phyloP scores from a whole-genome alignment of 805 yeast species.

The Brettanomyces anomalus region DNA sequence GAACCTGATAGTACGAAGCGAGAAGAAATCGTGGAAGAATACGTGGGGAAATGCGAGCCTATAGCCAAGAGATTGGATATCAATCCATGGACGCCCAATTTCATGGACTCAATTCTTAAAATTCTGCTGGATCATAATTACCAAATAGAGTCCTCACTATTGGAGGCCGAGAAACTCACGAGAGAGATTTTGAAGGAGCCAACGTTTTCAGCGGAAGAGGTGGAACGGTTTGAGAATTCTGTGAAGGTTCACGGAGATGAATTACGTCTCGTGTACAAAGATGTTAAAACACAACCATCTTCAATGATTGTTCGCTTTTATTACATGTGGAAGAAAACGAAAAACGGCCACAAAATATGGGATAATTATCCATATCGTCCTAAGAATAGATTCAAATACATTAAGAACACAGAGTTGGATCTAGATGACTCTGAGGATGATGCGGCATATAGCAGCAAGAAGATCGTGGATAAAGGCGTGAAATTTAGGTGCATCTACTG shows the following conservation, averaged over 20 bases:
- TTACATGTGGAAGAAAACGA: constrained; percentile 87
- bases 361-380: constrained; percentile 68
- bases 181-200: constrained; percentile 68
- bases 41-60: constrained; percentile 43
- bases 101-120: constrained; percentile 63
- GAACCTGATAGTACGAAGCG: constrained; percentile 21
- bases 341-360: constrained; percentile 70
- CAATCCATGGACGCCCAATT: constrained; percentile 65
- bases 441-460: constrained; percentile 55
- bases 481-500: constrained; percentile 68
- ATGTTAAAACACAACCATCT: constrained; percentile 64
- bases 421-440: constrained; percentile 53
- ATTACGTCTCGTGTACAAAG: constrained; percentile 59
- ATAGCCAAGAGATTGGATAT: constrained; percentile 49
- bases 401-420: constrained; percentile 36
- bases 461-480: constrained; percentile 31
- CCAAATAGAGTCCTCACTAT: constrained; percentile 40
- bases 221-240: constrained; percentile 62
- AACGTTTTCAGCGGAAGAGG: constrained; percentile 55
- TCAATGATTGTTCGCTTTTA: constrained; percentile 81
- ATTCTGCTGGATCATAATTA: constrained; percentile 44
- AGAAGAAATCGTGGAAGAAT: constrained; percentile 33
- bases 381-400: constrained; percentile 43
- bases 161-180: constrained; percentile 37
- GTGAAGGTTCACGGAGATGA: constrained; percentile 71